Base-by-base conservation (phyloP, 257 asterid species). In the Linderniella brevidens region DNA sequence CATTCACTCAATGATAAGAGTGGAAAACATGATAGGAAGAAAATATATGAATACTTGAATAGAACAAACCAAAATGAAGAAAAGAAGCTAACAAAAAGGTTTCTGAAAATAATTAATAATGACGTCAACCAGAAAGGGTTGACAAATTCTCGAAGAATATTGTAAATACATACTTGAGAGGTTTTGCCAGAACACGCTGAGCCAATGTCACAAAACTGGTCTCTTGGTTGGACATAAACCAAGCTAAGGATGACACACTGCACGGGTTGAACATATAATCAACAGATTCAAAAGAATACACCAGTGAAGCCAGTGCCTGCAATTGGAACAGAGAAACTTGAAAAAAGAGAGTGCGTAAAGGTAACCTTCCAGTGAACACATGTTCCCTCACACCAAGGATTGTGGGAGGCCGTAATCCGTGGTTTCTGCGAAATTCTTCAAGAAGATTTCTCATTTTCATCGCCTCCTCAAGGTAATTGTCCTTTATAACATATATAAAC, bases 171-270 rank as follows among this genome's bases (percentile, higher is more conserved):
- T 66, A 88, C 98, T 88, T 88, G 32, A 88, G 93, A 67, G 98
- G 98, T 56, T 72, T 72, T 7, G 98, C 98, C 71, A 88, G 62
- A 59, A 88, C 96, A 32, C 98, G 94, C 64, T 88, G 98, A 51
- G 96, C 98, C 80, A 88, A 65, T 58, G 98, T 88, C 57, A 88
- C 98, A 53, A 88, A 88, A 72, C 98, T 88, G 50, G 98, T 84
- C 77, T 88, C 98, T 62, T 88, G 98, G 68, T 88, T 88, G 61
- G 98, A 88, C 98, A 88, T 88, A 67, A 88, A 88, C 96, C 82
- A 78, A 25, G 94, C 98, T 79, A 88, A 79, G 41, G 96, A 88
- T 61, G 98, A 88, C 54, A 88, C 98, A 88, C 98, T 88, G 92
- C 80, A 76, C 18, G 41, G 20, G 49, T 37, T 45, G 48, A 54